Evolutionary conservation across 345 rosid species (phyloP).

Genomic region (Eucalyptus sp.): DNA sequence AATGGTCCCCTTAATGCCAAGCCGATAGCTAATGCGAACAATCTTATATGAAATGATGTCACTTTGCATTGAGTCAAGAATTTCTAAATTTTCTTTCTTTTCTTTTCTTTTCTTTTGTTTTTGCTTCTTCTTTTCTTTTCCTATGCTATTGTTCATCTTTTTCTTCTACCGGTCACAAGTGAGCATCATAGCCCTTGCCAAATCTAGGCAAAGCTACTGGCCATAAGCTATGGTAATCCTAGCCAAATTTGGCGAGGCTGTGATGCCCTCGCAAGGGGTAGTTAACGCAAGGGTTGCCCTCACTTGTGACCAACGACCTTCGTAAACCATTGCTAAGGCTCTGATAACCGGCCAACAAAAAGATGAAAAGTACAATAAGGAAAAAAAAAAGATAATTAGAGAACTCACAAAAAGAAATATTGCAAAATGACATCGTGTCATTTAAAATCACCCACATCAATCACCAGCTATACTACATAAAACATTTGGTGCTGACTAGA

Average conservation of each 20-base stretch:
- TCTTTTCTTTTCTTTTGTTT: accelerated
- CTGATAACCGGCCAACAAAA: accelerated
- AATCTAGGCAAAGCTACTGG: background rate
- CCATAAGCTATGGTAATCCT: background rate
- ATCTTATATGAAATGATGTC: background rate
- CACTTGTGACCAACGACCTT: background rate
- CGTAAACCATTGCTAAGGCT: background rate
- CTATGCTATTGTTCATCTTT: background rate
- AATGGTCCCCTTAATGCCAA: too few species aligned
- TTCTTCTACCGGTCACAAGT: background rate
- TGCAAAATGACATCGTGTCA: background rate
- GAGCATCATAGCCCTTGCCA: background rate
- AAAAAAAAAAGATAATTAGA: background rate
- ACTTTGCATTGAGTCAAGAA: background rate
- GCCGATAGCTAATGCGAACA: accelerated
- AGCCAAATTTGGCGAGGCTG: background rate
- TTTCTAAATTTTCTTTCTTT: background rate
- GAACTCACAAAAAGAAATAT: background rate
- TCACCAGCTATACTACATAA: background rate
- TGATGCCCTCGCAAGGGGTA: background rate
- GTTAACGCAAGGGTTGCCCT: background rate
- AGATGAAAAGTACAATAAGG: background rate
- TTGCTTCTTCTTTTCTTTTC: accelerated
- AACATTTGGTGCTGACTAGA: too few species aligned
- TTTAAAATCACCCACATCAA: background rate